phyloP scores from a whole-genome alignment of 495 filamentous ascomycete species.

The Lophiotrema nucula region DNA sequence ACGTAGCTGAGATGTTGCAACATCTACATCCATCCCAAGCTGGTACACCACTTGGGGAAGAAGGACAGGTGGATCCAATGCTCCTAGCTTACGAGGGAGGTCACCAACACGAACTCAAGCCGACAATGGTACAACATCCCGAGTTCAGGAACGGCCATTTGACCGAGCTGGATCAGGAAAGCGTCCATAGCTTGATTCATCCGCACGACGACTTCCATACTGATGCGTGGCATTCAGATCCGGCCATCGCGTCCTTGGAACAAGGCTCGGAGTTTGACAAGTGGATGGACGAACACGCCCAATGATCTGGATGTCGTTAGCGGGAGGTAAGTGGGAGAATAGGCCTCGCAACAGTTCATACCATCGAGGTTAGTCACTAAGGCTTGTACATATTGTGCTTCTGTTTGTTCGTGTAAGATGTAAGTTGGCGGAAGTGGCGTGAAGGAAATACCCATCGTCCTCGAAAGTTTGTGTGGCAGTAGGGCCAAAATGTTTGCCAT shows the following conservation, averaged over 20 bases:
- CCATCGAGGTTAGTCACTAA: no score
- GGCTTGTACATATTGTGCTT: no score
- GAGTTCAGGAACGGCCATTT: slow-evolving; percentile 30
- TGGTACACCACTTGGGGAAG: slow-evolving; percentile 34
- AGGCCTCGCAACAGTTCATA: no score
- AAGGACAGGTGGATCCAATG: slow-evolving; percentile 41
- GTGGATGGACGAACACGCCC: slow-evolving; percentile 37
- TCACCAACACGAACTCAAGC: slow-evolving; percentile 6
- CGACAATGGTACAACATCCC: slow-evolving; percentile 12
- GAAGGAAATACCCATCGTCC: no score
- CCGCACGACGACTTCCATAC: slow-evolving; percentile 27
- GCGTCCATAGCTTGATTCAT: slow-evolving; percentile 26
- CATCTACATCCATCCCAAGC: slow-evolving; percentile 21
- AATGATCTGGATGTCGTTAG: neutral
- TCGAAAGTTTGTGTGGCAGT: no score
- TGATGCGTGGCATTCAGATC: slow-evolving; percentile 33
- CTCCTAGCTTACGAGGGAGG: slow-evolving; percentile 30
- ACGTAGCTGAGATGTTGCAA: slow-evolving; percentile 55
- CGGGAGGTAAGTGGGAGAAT: neutral
- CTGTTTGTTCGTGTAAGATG: no score
- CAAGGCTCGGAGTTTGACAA: slow-evolving; percentile 41
- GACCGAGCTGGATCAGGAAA: slow-evolving; percentile 26
- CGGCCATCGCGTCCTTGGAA: slow-evolving; percentile 29
- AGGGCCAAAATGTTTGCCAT: no score
- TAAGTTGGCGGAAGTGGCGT: no score